phyloP scores from a whole-genome alignment of 768 basidiomycete species.

The Sporobolomyces roseus region DNA sequence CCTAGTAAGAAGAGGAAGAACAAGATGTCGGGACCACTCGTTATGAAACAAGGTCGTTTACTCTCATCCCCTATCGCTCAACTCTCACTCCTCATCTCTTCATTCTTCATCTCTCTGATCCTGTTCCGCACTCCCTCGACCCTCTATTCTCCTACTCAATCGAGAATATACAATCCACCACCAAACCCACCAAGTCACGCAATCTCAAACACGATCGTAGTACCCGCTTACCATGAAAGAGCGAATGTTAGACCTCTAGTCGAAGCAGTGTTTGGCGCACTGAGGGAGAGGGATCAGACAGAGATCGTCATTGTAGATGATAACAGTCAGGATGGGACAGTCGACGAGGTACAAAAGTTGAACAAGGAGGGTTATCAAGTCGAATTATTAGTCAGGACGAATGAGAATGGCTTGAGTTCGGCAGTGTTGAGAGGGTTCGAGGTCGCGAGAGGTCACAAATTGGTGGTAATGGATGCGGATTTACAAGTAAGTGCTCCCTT shows the following conservation, averaged over 20 bases:
- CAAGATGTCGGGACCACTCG: background rate
- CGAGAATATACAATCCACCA: constrained; percentile 12
- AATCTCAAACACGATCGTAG: constrained; percentile 41
- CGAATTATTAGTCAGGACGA: constrained; percentile 38
- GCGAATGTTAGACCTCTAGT: constrained; percentile 44
- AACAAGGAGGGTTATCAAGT: constrained; percentile 43
- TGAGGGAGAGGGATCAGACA: constrained; percentile 22
- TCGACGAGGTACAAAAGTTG: constrained; percentile 37
- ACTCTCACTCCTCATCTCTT: constrained; percentile 9
- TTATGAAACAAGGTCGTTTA: background rate
- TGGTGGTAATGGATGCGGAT: constrained; percentile 47
- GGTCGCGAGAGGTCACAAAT: constrained; percentile 38
- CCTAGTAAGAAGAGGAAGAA: constrained; percentile 8
- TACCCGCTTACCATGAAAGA: constrained; percentile 45
- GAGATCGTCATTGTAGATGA: constrained; percentile 47
- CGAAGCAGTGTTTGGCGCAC: constrained; percentile 34
- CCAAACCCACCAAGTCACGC: background rate
- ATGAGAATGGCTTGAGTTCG: constrained; percentile 43
- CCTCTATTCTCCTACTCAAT: constrained; percentile 23
- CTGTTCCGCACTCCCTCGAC: constrained; percentile 20
- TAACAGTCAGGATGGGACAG: constrained; percentile 42
- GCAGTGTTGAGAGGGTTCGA: constrained; percentile 46
- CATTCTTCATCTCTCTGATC: constrained; percentile 26
- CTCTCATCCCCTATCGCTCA: constrained; percentile 9
- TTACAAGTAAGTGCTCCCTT: constrained; percentile 37